Evolutionary conservation across 495 filamentous ascomycete genomes (phyloP).

Genomic region (Glonium stellatum): DNA sequence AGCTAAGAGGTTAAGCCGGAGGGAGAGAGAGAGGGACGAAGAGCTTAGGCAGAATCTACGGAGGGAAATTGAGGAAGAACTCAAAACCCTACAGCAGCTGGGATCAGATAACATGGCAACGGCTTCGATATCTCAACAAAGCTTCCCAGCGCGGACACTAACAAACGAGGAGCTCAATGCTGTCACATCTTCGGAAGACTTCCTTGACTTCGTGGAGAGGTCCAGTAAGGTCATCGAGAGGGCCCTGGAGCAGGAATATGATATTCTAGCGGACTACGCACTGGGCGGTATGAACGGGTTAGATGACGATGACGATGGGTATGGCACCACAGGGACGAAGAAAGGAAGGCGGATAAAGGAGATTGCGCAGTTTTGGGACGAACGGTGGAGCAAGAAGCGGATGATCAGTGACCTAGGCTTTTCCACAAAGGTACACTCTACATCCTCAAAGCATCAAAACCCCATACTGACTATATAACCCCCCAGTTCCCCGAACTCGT

Average conservation of each 20-base stretch:
- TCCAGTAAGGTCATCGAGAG: constrained; percentile 97
- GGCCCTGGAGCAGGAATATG: constrained; percentile 87
- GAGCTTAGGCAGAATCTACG: constrained; percentile 78
- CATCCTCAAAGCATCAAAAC: background rate
- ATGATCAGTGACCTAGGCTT: constrained; percentile 92
- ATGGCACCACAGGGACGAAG: constrained; percentile 54
- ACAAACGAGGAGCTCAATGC: constrained; percentile 82
- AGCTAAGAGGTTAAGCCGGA: constrained; percentile 64
- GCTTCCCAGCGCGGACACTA: constrained; percentile 72
- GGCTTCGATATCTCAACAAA: constrained; percentile 40
- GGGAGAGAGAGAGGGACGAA: constrained; percentile 74
- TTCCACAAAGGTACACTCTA: constrained; percentile 65
- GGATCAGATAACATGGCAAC: constrained; percentile 25
- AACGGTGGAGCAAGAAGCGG: constrained; percentile 92
- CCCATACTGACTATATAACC: constrained; percentile 8
- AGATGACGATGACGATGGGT: constrained; percentile 73
- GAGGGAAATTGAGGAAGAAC: constrained; percentile 86
- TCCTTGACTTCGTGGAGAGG: constrained; percentile 88
- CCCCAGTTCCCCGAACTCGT: constrained; percentile 80
- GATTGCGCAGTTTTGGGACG: constrained; percentile 85
- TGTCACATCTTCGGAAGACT: constrained; percentile 86
- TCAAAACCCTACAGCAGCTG: constrained; percentile 57
- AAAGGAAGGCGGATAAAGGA: constrained; percentile 77
- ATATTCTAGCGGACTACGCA: constrained; percentile 91
- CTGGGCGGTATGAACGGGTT: constrained; percentile 61